Evolutionary conservation across 2,329 filamentous ascomycete species (phyloP).

Genomic region (Cytospora piceicola): DNA sequence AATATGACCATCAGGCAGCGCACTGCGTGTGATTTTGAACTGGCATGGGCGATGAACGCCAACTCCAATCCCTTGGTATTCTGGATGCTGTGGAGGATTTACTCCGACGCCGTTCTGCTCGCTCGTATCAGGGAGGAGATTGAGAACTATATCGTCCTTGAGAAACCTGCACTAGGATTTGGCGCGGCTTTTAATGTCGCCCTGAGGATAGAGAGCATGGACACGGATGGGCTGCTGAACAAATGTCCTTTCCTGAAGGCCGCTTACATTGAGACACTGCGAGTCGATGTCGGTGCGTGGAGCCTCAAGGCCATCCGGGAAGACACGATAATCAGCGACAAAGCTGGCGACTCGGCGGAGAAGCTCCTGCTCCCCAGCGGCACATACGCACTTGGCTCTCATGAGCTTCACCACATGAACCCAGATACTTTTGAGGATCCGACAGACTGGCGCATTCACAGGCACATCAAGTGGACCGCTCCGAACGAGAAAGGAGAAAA

Average conservation of each 20-base stretch:
- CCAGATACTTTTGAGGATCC: constrained; percentile 41
- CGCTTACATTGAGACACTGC: constrained; percentile 46
- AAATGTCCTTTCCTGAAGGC: constrained; percentile 46
- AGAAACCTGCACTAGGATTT: constrained; percentile 44
- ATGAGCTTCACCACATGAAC: constrained; percentile 43
- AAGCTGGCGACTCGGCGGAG: constrained; percentile 32
- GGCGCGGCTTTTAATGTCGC: constrained; percentile 43
- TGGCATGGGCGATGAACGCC: constrained; percentile 45
- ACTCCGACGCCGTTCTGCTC: constrained; percentile 44
- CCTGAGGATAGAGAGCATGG: constrained; percentile 40
- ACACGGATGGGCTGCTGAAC: constrained; percentile 42
- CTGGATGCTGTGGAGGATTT: constrained; percentile 49
- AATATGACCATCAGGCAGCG: constrained; percentile 40
- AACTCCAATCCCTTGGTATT: constrained; percentile 44
- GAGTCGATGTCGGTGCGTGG: constrained; percentile 44
- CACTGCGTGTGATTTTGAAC: constrained; percentile 41
- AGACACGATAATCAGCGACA: constrained; percentile 40
- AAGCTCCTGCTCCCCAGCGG: constrained; percentile 42
- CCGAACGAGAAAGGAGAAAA: constrained; percentile 36
- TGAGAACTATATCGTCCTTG: constrained; percentile 38
- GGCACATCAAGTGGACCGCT: constrained; percentile 39
- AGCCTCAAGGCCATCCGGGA: constrained; percentile 39
- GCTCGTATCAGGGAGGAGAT: constrained; percentile 46
- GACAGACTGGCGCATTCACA: constrained; percentile 41
- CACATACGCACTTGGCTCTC: constrained; percentile 41